Evolutionary conservation across 768 basidiomycete species (phyloP).

Genomic region (Xerocomellus amylosporus): DNA sequence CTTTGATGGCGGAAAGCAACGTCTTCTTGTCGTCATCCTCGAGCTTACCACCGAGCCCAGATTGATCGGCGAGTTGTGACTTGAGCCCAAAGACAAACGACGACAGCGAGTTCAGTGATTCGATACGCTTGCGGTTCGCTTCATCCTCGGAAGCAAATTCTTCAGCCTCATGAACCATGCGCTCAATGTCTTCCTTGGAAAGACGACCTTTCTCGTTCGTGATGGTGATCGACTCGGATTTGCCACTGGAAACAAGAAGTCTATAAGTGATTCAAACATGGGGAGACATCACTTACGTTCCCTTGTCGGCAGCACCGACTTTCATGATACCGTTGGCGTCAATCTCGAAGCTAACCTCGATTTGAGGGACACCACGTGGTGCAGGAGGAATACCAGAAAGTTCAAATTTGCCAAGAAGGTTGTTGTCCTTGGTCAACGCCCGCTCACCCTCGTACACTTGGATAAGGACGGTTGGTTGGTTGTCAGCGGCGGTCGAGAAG

Average conservation of each 20-base stretch:
- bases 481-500: constrained; percentile 84
- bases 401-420: constrained; percentile 96
- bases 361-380: constrained; percentile 95
- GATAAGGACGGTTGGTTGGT: constrained; percentile 93
- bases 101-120: constrained; percentile 79
- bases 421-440: constrained; percentile 97
- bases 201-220: constrained; percentile 96
- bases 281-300: constrained; percentile 57
- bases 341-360: constrained; percentile 95
- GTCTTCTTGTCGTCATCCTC: constrained; percentile 80
- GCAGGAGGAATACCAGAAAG: constrained; percentile 90
- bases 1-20: constrained; percentile 78
- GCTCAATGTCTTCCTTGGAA: constrained; percentile 86
- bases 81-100: constrained; percentile 85
- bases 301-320: constrained; percentile 90
- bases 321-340: constrained; percentile 96
- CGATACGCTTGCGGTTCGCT: constrained; percentile 77
- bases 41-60: constrained; percentile 89
- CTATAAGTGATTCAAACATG: not conserved
- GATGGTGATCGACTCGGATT: constrained; percentile 88
- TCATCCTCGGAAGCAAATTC: constrained; percentile 82
- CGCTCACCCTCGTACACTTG: constrained; percentile 99
- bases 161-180: constrained; percentile 94
- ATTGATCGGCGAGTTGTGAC: constrained; percentile 79
- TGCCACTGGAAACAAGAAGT: constrained; percentile 48